Evolutionary conservation across 805 yeast genomes (phyloP).

Genomic region (Vanderwaltozyma tropicalis): DNA sequence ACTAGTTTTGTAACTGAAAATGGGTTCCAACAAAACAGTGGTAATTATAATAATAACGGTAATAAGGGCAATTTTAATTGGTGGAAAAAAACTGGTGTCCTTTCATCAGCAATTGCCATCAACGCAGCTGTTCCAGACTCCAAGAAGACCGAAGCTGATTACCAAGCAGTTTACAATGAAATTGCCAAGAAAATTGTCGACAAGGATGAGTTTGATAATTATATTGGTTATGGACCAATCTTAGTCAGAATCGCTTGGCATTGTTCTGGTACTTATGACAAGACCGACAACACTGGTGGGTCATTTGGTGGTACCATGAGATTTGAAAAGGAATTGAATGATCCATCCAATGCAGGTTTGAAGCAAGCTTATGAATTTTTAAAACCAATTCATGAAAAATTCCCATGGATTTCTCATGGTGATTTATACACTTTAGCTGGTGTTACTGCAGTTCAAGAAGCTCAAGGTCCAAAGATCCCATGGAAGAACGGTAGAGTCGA

Average conservation of each 20-base stretch:
- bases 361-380: conserved; percentile 46
- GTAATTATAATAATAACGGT: conserved; percentile 7
- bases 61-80: conserved; percentile 11
- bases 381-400: conserved; percentile 42
- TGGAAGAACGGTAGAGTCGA: conserved; percentile 83
- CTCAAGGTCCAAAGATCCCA: conserved; percentile 66
- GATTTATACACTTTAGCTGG: conserved; percentile 77
- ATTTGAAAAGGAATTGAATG: conserved; percentile 39
- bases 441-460: conserved; percentile 64
- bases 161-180: conserved; percentile 58
- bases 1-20: conserved; percentile 6
- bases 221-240: conserved; percentile 65
- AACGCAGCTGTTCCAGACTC: conserved; percentile 27
- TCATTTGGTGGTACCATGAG: conserved; percentile 65
- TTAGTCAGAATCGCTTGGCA: conserved; percentile 81
- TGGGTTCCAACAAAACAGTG: conserved; percentile 9
- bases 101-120: conserved; percentile 30
- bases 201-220: conserved; percentile 49
- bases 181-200: conserved; percentile 55
- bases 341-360: conserved; percentile 56
- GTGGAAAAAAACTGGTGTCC: conserved; percentile 25
- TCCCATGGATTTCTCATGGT: conserved; percentile 66
- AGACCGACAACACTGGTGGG: conserved; percentile 47
- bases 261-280: conserved; percentile 71
- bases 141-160: conserved; percentile 36